phyloP scores from a whole-genome alignment of 768 basidiomycete species.

The Kockovaella imperatae region DNA sequence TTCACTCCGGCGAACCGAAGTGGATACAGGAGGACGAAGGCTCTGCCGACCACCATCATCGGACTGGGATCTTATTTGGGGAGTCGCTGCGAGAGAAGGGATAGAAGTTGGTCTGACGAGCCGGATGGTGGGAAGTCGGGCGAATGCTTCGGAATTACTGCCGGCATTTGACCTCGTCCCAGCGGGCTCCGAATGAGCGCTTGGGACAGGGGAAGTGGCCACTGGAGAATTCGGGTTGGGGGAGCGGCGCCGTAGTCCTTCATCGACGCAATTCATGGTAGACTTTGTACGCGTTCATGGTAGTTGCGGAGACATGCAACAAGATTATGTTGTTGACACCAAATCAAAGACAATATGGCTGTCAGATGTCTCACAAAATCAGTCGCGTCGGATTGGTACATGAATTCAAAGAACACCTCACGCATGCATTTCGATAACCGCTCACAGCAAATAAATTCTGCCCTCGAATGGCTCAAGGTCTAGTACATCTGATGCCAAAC shows the following conservation, averaged over 20 bases:
- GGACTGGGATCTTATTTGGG: slow-evolving; percentile 7
- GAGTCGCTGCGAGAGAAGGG: too few species aligned
- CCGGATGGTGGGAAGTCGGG: slow-evolving; percentile 16
- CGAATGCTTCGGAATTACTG: not conserved
- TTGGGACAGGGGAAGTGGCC: slow-evolving; percentile 14
- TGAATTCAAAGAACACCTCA: not conserved
- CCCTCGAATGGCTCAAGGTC: slow-evolving; percentile 19
- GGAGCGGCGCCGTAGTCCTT: slow-evolving; percentile 20
- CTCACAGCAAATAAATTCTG: slow-evolving; percentile 17
- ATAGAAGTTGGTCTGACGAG: slow-evolving; percentile 9
- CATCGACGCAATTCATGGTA: slow-evolving; percentile 1
- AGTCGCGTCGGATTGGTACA: not conserved
- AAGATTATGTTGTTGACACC: not conserved
- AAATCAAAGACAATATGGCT: not conserved
- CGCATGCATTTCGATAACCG: not conserved
- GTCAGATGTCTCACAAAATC: not conserved
- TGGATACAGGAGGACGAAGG: too few species aligned
- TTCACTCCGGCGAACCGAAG: too few species aligned
- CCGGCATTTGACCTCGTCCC: not conserved
- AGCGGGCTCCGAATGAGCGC: slow-evolving; percentile 6
- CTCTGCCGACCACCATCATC: too few species aligned
- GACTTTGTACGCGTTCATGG: not conserved
- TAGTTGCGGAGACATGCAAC: not conserved
- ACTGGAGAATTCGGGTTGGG: slow-evolving; percentile 31
- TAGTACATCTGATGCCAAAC: slow-evolving; percentile 6